phyloP scores from a whole-genome alignment of 768 basidiomycete genomes.

The Exsudoporus frostii region DNA sequence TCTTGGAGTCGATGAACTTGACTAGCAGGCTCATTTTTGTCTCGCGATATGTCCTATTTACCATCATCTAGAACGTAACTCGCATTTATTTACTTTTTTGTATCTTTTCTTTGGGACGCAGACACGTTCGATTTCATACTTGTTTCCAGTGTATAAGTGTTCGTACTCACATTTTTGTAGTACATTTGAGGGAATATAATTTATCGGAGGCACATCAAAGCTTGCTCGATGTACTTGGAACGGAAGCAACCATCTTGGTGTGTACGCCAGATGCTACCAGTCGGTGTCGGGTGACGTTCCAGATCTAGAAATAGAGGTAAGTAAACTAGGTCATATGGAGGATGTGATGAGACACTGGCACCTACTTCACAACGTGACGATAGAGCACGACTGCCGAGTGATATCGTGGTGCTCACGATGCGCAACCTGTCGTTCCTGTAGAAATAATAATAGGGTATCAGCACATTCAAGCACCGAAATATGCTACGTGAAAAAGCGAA shows the following conservation, averaged over 20 bases:
- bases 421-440: constrained; percentile 48
- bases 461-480: not conserved
- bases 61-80: too few relatives aligned
- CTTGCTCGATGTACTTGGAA: constrained; percentile 7
- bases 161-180: constrained; percentile 1
- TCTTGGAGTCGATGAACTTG: too few relatives aligned
- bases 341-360: constrained; percentile 2
- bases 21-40: too few relatives aligned
- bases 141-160: too few relatives aligned
- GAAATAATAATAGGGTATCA: not conserved
- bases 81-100: too few relatives aligned
- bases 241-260: constrained; percentile 48
- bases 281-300: constrained; percentile 51
- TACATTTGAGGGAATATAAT: constrained; percentile 10
- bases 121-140: too few relatives aligned
- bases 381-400: constrained; percentile 44
- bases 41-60: too few relatives aligned
- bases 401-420: constrained; percentile 50
- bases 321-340: not conserved
- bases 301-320: constrained; percentile 39
- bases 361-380: constrained; percentile 50
- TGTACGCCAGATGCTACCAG: constrained; percentile 55
- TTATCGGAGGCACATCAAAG: constrained; percentile 13
- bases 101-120: too few relatives aligned
- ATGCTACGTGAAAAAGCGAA: constrained; percentile 15